Evolutionary conservation across 495 filamentous ascomycete genomes (phyloP), one percentile per base, ranked within the genome.

Genomic region (Talaromyces thailandensis): DNA sequence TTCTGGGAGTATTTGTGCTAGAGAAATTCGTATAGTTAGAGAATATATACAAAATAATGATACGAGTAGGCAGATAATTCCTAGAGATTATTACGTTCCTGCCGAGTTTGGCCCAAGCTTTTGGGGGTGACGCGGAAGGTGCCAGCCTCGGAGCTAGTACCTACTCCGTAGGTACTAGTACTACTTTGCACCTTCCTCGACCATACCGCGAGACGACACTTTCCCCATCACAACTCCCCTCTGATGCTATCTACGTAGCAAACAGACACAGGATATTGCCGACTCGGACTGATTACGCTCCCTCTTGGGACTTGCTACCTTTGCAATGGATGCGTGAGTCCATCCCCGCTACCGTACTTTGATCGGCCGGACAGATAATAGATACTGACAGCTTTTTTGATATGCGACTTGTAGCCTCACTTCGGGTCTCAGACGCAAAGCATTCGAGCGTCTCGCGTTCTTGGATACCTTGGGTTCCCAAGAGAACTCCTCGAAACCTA

Each of bases 371-470:
- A 35, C 11, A 28, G 21, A 16, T 26, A 53, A 35, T 4, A 28
- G 21, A 16, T 26, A 53, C 28, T 43, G 58, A 50, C n/a, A 16
- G 23, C 32, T 16, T 28, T n/a, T 45, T 56, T n/a, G 16, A 28
- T 58, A 37, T 58, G 24, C 18, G 8, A n/a, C 40, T n/a, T 55
- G 60, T 50, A 80, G 77, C 28, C 68, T 74, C 28, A 71, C 71
- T 37, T 66, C 65, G 62, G 70, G 81, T 61, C 81, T 88, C 60
- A 83, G 87, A 72, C 78, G 79, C 61, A 78, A 79, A 53, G 88
- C 89, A 37, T 76, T 93, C 65, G 79, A 87, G 73, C 89, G 88
- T 71, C 85, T 93, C 62, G 89, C 88, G 62, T 78, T 77, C 11
- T 65, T 80, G 57, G 75, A 52, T 48, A 48, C 59, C n/a, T 21